Evolutionary conservation across 2,329 filamentous ascomycete species (phyloP).

Genomic region (Hymenoscyphus linearis): DNA sequence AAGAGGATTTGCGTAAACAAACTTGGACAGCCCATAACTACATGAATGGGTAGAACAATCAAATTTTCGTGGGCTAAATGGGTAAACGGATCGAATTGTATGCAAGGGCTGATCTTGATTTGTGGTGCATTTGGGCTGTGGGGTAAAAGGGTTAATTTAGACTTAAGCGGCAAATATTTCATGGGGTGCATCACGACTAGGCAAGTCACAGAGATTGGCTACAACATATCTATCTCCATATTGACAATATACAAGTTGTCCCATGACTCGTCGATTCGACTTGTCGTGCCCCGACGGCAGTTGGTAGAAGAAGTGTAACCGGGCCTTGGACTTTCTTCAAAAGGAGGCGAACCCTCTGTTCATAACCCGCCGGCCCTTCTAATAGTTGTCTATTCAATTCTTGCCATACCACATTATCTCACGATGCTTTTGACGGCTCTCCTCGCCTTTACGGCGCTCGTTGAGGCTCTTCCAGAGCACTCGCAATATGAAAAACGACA

Average conservation of each 20-base stretch:
- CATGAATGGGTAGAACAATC: background rate
- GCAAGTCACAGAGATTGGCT: background rate
- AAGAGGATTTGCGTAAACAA: background rate
- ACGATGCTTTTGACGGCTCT: conserved; percentile 12
- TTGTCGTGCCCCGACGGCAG: conserved; percentile 4
- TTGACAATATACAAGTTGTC: conserved; percentile 5
- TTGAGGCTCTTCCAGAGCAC: conserved; percentile 3
- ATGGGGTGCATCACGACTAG: background rate
- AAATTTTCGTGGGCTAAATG: background rate
- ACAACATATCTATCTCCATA: conserved; percentile 1
- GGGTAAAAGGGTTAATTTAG: conserved; percentile 2
- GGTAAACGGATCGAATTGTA: background rate
- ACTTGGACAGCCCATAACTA: background rate
- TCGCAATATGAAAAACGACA: background rate
- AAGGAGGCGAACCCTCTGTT: background rate
- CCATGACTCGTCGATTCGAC: conserved; percentile 4
- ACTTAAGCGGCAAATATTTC: conserved; percentile 1
- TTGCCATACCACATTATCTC: background rate
- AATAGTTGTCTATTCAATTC: background rate
- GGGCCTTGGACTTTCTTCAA: conserved; percentile 2
- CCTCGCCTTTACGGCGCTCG: conserved; percentile 12
- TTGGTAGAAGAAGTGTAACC: background rate
- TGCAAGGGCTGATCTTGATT: background rate
- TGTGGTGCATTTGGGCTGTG: background rate
- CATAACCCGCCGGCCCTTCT: background rate